Evolutionary conservation across 2,329 filamentous ascomycete genomes (phyloP), one percentile per base, ranked within the genome.

Genomic region (Exophiala aquamarina): DNA sequence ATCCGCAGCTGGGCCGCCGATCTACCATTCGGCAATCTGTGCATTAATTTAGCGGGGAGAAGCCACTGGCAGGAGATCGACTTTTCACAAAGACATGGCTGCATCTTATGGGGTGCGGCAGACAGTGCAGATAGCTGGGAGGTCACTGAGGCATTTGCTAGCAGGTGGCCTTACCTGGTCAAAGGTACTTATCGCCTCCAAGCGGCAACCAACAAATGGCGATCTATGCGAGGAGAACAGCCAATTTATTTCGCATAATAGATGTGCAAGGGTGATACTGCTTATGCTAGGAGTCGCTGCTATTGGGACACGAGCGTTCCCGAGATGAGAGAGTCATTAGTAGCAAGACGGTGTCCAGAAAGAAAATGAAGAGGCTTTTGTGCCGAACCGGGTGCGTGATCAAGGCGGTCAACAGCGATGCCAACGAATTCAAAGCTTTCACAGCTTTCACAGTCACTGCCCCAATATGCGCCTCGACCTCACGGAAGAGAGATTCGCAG

Each of bases 41-140:
- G 49, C 14, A 45, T 49, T 31, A 41, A 31, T 3, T 8, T 52
- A 14, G 49, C 49, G 11, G 49, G 49, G 7, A 23, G 49, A 34
- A 38, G 45, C 17, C 49, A 46, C 3, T 52, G 49, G 49, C 46
- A 49, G 13, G 46, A 52, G 34, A 49, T 39, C 11, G 49, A 52
- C 17, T 31, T 48, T 26, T 33, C 46, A 20, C 14, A 33, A 32
- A 43, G 29, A 42, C 34, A 26, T 29, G 45, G 49, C 2, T 44
- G 28, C 14, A 41, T 73, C 2, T 60, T 71, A 3, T 74, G 71
- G 71, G 63, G 66, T 5, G 54, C 64, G 36, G 60, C 65, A 1
- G 67, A 64, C 59, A 61, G 62, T 40, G 48, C 59, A 3, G 23
- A 39, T 6, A 64, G 60, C 15, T 72, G 69, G 69, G 68, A 72